These are phyloP conservation scores for Saccharomyces jurei DNA, from an alignment of 805 yeast species.

Conservation along the genomic window DNA sequence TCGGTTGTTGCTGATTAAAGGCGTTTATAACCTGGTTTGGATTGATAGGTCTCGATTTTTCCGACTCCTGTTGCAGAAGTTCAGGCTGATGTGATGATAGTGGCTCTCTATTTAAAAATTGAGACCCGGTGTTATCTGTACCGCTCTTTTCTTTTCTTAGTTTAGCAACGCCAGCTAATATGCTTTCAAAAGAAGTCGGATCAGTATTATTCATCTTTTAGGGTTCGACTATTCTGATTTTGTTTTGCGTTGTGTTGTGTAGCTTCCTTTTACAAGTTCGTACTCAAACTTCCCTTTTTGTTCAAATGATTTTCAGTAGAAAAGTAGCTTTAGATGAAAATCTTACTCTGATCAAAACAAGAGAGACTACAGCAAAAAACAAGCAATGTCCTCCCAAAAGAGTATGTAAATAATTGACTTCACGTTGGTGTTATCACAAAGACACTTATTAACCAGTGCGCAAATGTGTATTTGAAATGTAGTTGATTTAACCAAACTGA, in stretches of 20 bases:
- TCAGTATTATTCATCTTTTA: slow-evolving; percentile 32
- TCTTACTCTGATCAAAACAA: background rate
- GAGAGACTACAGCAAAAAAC: background rate
- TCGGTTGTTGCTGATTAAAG: slow-evolving; percentile 14
- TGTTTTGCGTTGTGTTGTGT: background rate
- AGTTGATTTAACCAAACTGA: slow-evolving; percentile 64
- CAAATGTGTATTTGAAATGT: background rate
- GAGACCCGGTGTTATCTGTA: background rate
- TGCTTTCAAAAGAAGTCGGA: slow-evolving; percentile 61
- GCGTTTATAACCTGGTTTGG: slow-evolving; percentile 10
- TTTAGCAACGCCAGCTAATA: slow-evolving; percentile 59
- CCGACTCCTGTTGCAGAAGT: background rate
- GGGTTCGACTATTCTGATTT: background rate
- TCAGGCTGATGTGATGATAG: background rate
- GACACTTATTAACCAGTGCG: background rate
- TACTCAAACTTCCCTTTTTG: background rate
- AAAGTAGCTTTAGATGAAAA: slow-evolving; percentile 2
- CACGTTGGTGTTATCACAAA: background rate
- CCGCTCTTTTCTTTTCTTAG: slow-evolving; percentile 39
- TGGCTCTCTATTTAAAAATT: background rate
- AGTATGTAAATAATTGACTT: slow-evolving; percentile 14
- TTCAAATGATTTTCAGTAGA: background rate
- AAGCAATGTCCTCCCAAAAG: slow-evolving; percentile 22
- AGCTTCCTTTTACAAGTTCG: background rate
- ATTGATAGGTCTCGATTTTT: background rate